Base-by-base conservation (phyloP, 805 yeast species). In the Pichia phayaonensis region DNA sequence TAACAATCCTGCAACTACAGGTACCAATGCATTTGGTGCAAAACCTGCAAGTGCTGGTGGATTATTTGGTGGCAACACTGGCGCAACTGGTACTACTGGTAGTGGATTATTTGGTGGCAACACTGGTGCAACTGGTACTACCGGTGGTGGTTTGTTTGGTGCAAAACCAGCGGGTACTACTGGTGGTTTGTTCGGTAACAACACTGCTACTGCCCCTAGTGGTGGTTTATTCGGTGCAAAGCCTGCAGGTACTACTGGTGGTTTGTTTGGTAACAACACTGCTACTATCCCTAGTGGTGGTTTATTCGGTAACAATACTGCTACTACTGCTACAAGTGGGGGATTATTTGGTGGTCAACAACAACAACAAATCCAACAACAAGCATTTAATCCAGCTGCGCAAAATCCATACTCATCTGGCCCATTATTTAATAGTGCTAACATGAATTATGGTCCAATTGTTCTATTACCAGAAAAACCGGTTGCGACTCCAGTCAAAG, bases 361-460 rank as follows among this genome's bases (percentile, higher is more conserved):
- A 43, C 60, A 54, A 24, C 59, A 56, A 41, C 55, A 46, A 27
- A 45, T 48, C 56, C 46, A 49, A 40, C 59, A 59, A 42, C 60
- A 58, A 42, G 55, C 69, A 48, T 68, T 74, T 42, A 52, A 56
- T 38, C 34, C 54, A 48, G 53, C 53, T 68, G 72, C 69, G 51
- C 72, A 74, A 52, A 79, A 84, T 62, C 96, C 97, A 42, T 90
- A 87, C 62, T 95, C 96, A 1, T 75, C 79, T 45, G 83, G 83
- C 58, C 86, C 90, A 7, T 70, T 90, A 47, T 88, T 86, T 58
- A 51, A 69, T 4, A 65, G 63, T 42, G 58, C 65, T 27, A 62
- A 70, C 16, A 41, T 43, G 13, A 47, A 49, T 34, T 23, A 42
- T 18, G 42, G 29, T n/a, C 69, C 73, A 8, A 47, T 68, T 22